Percentiles rank a stretch among this genome's conserved stretches.
Conservation (phyloP, 371 early-diverging fungal genomes). For the Caulochytrium protostelioides region DNA sequence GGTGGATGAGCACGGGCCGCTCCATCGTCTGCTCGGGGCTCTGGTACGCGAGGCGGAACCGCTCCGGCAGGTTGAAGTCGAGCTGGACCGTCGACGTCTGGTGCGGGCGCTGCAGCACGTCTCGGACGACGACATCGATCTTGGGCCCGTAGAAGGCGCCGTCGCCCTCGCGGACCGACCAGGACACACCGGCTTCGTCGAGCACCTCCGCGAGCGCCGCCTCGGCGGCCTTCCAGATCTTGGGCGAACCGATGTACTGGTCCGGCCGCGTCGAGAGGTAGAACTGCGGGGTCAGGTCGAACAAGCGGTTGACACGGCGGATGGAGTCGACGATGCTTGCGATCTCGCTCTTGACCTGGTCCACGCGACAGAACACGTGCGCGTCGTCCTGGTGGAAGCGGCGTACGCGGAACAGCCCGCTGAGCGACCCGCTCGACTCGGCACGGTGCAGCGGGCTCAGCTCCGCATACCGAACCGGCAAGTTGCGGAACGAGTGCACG, state of each 20-base stretch:
- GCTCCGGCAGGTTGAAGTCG: conserved; percentile 71
- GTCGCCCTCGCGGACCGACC: conserved; percentile 30
- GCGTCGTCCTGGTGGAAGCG: conserved; percentile 96
- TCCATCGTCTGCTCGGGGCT: conserved; percentile 20
- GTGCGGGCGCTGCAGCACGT: conserved; percentile 29
- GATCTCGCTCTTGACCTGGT: conserved; percentile 62
- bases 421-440: conserved; percentile 77
- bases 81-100: conserved; percentile 48
- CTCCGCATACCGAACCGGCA: conserved; percentile 82
- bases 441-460: conserved; percentile 89
- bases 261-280: conserved; percentile 44
- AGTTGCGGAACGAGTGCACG: conserved; percentile 66
- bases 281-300: conserved; percentile 22
- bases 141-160: conserved; percentile 49
- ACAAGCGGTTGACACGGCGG: conserved; percentile 45
- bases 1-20: conserved; percentile 84
- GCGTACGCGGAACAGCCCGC: conserved; percentile 82
- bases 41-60: conserved; percentile 64
- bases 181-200: conserved; percentile 11
- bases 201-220: conserved; percentile 23
- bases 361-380: conserved; percentile 75
- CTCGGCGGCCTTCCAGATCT: conserved; percentile 38
- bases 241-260: conserved; percentile 25
- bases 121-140: conserved; percentile 37
- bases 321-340: conserved; percentile 54